Conservation (phyloP, 257 asterid genomes). For the Knoxia roxburghii region DNA sequence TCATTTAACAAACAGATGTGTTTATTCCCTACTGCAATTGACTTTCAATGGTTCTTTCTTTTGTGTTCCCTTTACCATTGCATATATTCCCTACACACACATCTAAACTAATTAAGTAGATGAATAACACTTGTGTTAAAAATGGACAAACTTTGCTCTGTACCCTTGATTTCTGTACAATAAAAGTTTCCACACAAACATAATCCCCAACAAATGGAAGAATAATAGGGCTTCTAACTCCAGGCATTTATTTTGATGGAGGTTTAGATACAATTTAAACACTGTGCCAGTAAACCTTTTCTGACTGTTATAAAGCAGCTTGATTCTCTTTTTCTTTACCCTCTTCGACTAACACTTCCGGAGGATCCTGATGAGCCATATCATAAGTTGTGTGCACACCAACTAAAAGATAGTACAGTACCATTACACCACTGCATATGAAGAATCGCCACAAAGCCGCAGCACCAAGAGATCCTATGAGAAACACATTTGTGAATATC, state of each 20-base stretch:
- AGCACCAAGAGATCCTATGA: conserved; percentile 78
- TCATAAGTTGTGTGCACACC: conserved; percentile 95
- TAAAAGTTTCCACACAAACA: background rate
- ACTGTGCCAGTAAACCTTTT: background rate
- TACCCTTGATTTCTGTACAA: too few species aligned
- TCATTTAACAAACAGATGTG: too few species aligned
- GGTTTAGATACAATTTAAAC: background rate
- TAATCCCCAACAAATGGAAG: background rate
- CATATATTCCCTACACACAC: too few species aligned
- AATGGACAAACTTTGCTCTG: too few species aligned
- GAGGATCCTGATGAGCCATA: conserved; percentile 44
- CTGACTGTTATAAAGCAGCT: conserved; percentile 20
- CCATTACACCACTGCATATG: conserved; percentile 68
- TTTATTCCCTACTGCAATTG: too few species aligned
- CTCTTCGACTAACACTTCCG: conserved; percentile 24
- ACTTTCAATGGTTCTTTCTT: too few species aligned
- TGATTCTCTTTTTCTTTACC: conserved; percentile 21
- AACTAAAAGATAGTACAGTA: conserved; percentile 66
- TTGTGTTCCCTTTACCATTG: too few species aligned
- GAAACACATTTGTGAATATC: conserved; percentile 59
- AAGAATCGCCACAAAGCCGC: conserved; percentile 68
- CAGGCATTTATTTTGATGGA: background rate
- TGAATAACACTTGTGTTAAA: background rate
- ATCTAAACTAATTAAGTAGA: too few species aligned
- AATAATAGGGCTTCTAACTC: background rate